phyloP scores from a whole-genome alignment of 2,329 filamentous ascomycete genomes.

The Neodidymelliopsis sp. region DNA sequence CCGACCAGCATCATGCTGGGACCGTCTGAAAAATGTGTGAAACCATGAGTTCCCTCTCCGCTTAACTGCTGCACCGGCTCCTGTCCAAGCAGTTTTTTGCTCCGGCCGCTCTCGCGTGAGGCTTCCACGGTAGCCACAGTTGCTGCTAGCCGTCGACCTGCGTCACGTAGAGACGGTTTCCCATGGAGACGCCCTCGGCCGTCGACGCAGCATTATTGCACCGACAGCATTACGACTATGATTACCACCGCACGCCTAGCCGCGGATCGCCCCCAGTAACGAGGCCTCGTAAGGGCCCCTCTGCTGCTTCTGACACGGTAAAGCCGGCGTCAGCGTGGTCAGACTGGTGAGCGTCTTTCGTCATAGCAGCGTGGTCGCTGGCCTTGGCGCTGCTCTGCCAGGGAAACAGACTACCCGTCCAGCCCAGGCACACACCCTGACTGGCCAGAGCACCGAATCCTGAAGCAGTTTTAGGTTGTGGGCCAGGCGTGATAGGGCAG shows the following conservation, averaged over 20 bases:
- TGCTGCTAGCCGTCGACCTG: slow-evolving; percentile 24
- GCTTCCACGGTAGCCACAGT: slow-evolving; percentile 10
- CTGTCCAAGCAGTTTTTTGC: slow-evolving; percentile 21
- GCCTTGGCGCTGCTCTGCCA: slow-evolving; percentile 38
- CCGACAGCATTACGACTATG: slow-evolving; percentile 18
- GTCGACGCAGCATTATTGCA: slow-evolving; percentile 15
- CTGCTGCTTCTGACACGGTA: slow-evolving; percentile 27
- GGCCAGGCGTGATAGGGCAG: slow-evolving; percentile 34
- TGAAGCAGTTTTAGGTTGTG: slow-evolving; percentile 24
- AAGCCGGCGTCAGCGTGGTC: slow-evolving; percentile 21
- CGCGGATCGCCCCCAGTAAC: slow-evolving; percentile 15
- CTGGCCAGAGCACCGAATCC: slow-evolving; percentile 30
- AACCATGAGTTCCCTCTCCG: slow-evolving; percentile 36
- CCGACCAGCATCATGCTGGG: slow-evolving; percentile 34
- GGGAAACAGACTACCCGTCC: slow-evolving; percentile 36
- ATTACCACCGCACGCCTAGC: slow-evolving; percentile 24
- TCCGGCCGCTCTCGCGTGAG: slow-evolving; percentile 21
- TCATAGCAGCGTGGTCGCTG: slow-evolving; percentile 35
- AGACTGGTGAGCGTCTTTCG: slow-evolving; percentile 38
- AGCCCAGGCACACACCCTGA: slow-evolving; percentile 21
- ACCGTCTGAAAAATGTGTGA: slow-evolving; percentile 30
- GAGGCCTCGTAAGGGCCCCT: slow-evolving; percentile 19
- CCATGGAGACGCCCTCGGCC: slow-evolving; percentile 31
- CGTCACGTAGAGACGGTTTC: slow-evolving; percentile 36
- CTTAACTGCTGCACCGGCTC: slow-evolving; percentile 29